Base-by-base conservation (phyloP, 2,329 filamentous ascomycete genomes). In the Neonectria neomacrospora region DNA sequence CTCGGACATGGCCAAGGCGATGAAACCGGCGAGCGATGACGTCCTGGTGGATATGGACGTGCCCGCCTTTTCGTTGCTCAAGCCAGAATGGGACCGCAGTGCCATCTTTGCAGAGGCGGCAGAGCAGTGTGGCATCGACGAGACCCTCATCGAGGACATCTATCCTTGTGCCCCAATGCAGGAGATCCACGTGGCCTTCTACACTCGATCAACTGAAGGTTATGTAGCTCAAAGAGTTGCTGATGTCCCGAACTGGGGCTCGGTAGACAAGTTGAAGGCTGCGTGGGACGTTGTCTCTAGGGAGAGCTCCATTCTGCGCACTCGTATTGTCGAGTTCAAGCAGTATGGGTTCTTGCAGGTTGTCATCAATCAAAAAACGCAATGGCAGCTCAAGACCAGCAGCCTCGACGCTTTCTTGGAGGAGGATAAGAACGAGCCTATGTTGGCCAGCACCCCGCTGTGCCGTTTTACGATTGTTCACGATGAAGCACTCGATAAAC, bases 141-240 rank as follows among this genome's bases (percentile, higher is more conserved):
- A 70, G 4, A 53, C 67, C 0, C 58, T 69, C 7, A 74, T 85
- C 6, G 80, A 85, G 60, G 84, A 87, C 53, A 75, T 85, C 0
- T 87, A 85, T 53, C 84, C 85, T 2, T 85, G 83, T 69, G 83
- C 83, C 0, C 80, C 84, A 0, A 76, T 85, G 16, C 85, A 87
- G 61, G 83, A 85, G 69, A 83, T 81, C 4, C 78, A 87, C 3
- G 80, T 87, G 74, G 82, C 83, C 0, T 73, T 86, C 16, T 83
- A 85, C 11, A 78, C 79, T 42, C 81, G 82, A 67, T 77, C 81
- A 7, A 76, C 76, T 12, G 83, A 83, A 28, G 80, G 81, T 0
- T 87, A 86, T 44, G 79, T 86, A 0, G 82, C 82, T 1, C 83
- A 83, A 61, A 73, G 82, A 32, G 79, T 84, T 2, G 75, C 82